Evolutionary conservation across 768 basidiomycete genomes (phyloP).

Genomic region (Sistotremastrum suecicum): DNA sequence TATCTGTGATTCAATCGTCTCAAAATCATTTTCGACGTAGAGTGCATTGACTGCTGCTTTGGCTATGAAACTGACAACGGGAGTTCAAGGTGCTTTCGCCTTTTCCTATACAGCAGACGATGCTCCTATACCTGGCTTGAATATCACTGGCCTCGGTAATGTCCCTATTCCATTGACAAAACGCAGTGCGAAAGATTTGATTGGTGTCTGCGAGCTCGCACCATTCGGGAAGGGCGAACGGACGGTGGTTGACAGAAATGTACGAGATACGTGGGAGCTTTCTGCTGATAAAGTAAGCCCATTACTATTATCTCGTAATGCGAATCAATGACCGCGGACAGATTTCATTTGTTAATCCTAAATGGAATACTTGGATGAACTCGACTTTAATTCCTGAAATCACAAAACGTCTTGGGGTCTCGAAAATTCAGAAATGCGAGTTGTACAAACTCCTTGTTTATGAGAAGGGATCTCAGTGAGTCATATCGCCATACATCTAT

Average conservation of each 20-base stretch:
- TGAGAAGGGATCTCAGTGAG: slow-evolving; percentile 35
- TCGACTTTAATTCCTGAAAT: slow-evolving; percentile 16
- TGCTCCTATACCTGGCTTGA: slow-evolving; percentile 28
- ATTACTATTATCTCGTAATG: background rate
- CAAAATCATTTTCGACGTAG: too few species aligned
- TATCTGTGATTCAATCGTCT: too few species aligned
- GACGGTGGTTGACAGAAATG: slow-evolving; percentile 27
- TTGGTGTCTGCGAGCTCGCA: slow-evolving; percentile 21
- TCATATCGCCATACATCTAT: too few species aligned
- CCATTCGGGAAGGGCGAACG: slow-evolving; percentile 31
- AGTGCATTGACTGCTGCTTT: too few species aligned
- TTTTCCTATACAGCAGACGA: slow-evolving; percentile 13
- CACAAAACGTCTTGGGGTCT: slow-evolving; percentile 24
- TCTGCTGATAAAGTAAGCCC: slow-evolving; percentile 19
- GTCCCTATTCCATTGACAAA: slow-evolving; percentile 28
- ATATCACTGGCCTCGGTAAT: slow-evolving; percentile 24
- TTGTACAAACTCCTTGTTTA: slow-evolving; percentile 35
- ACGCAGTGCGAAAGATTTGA: slow-evolving; percentile 26
- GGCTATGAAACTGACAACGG: too few species aligned
- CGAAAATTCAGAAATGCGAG: slow-evolving; percentile 18
- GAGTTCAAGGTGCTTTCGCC: slow-evolving; percentile 22
- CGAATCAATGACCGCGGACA: background rate
- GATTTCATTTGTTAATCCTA: slow-evolving; percentile 27
- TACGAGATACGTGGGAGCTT: slow-evolving; percentile 39
- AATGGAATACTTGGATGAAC: slow-evolving; percentile 25